A percentile compares a stretch with the other conserved stretches of the same genome.
Conservation (phyloP, 78 protist genomes). For the Dictyostelium capitatum region DNA sequence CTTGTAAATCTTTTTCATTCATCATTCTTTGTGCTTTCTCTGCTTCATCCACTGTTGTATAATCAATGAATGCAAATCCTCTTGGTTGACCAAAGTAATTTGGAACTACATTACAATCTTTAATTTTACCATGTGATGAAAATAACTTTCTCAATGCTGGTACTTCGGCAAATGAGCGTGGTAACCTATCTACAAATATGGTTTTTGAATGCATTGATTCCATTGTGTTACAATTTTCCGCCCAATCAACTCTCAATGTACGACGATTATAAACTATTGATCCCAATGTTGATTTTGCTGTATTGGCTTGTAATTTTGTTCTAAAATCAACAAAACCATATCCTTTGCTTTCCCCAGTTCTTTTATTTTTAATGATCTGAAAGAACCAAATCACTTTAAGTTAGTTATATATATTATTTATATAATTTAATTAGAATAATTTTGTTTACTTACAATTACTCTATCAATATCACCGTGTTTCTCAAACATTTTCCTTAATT, state of each 20-base stretch:
- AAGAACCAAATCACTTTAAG: background rate
- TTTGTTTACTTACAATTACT: conserved; percentile 38
- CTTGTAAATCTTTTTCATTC: conserved; percentile 65
- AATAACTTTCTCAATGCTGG: conserved; percentile 34
- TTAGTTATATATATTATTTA: background rate
- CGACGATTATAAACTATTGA: conserved; percentile 40
- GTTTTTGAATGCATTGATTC: conserved; percentile 60
- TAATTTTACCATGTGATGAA: conserved; percentile 67
- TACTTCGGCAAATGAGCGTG: conserved; percentile 26
- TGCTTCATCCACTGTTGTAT: conserved; percentile 48
- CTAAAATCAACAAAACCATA: conserved; percentile 75
- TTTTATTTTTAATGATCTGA: conserved; percentile 54
- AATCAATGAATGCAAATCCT: conserved; percentile 73
- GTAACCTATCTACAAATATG: conserved; percentile 61
- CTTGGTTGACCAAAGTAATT: conserved; percentile 53
- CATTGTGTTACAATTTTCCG: conserved; percentile 43
- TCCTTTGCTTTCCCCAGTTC: conserved; percentile 63
- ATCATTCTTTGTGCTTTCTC: conserved; percentile 69
- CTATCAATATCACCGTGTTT: conserved; percentile 69
- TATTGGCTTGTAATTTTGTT: conserved; percentile 63
- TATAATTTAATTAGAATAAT: background rate
- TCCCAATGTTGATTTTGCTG: conserved; percentile 68
- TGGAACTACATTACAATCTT: conserved; percentile 55
- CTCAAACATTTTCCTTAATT: conserved; percentile 71
- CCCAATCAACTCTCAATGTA: conserved; percentile 75